Percentiles rank a stretch among this genome's conserved stretches.
Evolutionary conservation across 192 early-diverging fungal genomes (phyloP).

Genomic region (Jimgerdemannia flammicorona): DNA sequence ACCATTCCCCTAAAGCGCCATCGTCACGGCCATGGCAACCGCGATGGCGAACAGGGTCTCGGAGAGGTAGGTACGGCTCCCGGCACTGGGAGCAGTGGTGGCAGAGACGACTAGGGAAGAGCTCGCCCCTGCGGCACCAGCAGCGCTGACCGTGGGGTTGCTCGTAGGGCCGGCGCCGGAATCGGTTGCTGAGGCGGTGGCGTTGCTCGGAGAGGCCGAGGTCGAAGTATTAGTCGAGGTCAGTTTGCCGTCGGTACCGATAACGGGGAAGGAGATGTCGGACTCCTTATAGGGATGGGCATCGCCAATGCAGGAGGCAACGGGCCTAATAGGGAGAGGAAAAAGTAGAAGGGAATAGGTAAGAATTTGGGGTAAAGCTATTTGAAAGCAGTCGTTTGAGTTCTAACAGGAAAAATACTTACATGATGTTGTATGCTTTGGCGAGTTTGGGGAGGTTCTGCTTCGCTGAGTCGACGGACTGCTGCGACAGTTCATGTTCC

Average conservation of each 20-base stretch:
- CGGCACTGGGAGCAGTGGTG: neutral
- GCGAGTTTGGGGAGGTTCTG: slow-evolving; percentile 36
- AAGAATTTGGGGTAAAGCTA: neutral
- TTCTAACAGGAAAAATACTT: slow-evolving; percentile 8
- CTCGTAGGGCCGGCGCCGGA: neutral
- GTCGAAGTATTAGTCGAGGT: neutral
- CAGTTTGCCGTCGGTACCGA: slow-evolving; percentile 9
- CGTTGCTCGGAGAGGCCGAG: neutral
- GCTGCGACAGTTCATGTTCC: slow-evolving; percentile 40
- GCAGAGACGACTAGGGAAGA: neutral
- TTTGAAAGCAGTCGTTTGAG: neutral
- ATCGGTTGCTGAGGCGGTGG: neutral
- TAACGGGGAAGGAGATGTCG: slow-evolving; percentile 26
- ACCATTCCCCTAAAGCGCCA: neutral
- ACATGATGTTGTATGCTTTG: slow-evolving; percentile 23
- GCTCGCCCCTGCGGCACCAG: neutral
- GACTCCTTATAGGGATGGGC: slow-evolving; percentile 35
- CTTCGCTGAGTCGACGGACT: slow-evolving; percentile 34
- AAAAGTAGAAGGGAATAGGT: neutral
- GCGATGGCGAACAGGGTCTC: neutral
- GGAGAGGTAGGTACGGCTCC: neutral
- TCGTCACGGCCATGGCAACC: neutral
- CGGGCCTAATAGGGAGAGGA: slow-evolving; percentile 1
- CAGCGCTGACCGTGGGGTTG: neutral
- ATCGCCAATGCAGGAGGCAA: slow-evolving; percentile 28